Conservation (phyloP, 2,329 filamentous ascomycete species). For the Ophiostoma novo-ulmi region DNA sequence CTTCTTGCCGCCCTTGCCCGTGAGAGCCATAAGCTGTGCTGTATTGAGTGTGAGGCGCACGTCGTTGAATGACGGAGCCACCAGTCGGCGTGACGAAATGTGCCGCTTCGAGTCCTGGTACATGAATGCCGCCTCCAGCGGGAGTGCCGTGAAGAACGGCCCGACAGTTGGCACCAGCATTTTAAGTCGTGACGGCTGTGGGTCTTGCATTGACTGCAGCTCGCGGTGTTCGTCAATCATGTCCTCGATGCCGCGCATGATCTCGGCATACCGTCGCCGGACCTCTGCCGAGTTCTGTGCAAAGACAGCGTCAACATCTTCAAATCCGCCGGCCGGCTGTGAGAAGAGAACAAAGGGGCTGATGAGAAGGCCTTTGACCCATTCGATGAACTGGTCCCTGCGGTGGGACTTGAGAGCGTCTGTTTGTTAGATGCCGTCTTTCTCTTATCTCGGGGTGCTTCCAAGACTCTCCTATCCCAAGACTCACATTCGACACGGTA, state of each 20-base stretch:
- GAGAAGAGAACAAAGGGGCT: conserved; percentile 96
- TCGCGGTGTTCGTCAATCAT: conserved; percentile 95
- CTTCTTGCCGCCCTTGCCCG: conserved; percentile 7
- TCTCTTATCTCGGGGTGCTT: not conserved
- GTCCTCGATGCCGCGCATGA: conserved; percentile 86
- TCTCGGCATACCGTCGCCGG: conserved; percentile 86
- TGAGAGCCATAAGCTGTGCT: conserved; percentile 82
- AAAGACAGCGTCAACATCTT: conserved; percentile 60
- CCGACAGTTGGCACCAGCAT: conserved; percentile 86
- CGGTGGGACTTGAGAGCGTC: conserved; percentile 75
- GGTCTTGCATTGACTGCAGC: conserved; percentile 49
- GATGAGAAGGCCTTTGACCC: conserved; percentile 91
- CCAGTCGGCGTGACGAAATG: conserved; percentile 87
- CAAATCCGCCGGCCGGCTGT: conserved; percentile 82
- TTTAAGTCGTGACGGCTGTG: conserved; percentile 80
- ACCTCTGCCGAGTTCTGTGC: conserved; percentile 71
- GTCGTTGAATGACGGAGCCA: conserved; percentile 96
- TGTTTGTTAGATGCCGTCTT: conserved; percentile 30
- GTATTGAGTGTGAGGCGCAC: conserved; percentile 90
- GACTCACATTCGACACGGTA: conserved; percentile 69
- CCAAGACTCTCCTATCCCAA: not conserved
- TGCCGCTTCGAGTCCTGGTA: conserved; percentile 81
- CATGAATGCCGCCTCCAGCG: conserved; percentile 82
- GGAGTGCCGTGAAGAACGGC: conserved; percentile 86
- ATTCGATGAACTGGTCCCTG: conserved; percentile 85